Conservation (phyloP, 192 early-diverging fungal species). For the Coemansia sp. region DNA sequence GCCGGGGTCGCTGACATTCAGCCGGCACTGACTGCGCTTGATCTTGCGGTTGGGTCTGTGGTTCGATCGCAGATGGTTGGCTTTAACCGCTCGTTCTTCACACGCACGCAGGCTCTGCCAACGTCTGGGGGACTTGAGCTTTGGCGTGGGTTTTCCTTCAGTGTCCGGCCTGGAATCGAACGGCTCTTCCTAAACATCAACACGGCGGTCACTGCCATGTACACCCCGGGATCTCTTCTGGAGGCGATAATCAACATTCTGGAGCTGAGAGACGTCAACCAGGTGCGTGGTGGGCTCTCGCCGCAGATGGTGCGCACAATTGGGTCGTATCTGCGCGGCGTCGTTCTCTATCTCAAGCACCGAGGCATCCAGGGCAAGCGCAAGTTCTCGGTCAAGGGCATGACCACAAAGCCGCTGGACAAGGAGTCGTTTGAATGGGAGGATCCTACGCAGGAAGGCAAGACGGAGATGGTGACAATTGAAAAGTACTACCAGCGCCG, state of each 20-base stretch:
- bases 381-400: constrained; percentile 69
- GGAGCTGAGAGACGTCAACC: constrained; percentile 48
- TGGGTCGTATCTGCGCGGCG: constrained; percentile 49
- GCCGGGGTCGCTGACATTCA: constrained; percentile 26
- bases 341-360: constrained; percentile 62
- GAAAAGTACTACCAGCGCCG: constrained; percentile 75
- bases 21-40: constrained; percentile 67
- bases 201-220: constrained; percentile 70
- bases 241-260: constrained; percentile 73
- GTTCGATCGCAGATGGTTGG: constrained; percentile 79
- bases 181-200: constrained; percentile 75
- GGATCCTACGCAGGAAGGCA: constrained; percentile 45
- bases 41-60: constrained; percentile 80
- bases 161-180: constrained; percentile 75
- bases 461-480: constrained; percentile 64
- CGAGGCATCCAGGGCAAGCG: constrained; percentile 61
- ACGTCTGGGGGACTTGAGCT: constrained; percentile 79
- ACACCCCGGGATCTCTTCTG: constrained; percentile 65
- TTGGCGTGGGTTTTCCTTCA: constrained; percentile 94
- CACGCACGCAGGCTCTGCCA: constrained; percentile 57
- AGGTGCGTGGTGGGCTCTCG: constrained; percentile 32
- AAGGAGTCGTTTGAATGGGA: constrained; percentile 71
- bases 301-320: constrained; percentile 17
- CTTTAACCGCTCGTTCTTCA: constrained; percentile 91
- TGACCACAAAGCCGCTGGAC: constrained; percentile 68